Percentiles rank a stretch among this genome's conserved stretches.
Conservation (phyloP, 192 early-diverging fungal genomes). For the Umbelopsis sp. region DNA sequence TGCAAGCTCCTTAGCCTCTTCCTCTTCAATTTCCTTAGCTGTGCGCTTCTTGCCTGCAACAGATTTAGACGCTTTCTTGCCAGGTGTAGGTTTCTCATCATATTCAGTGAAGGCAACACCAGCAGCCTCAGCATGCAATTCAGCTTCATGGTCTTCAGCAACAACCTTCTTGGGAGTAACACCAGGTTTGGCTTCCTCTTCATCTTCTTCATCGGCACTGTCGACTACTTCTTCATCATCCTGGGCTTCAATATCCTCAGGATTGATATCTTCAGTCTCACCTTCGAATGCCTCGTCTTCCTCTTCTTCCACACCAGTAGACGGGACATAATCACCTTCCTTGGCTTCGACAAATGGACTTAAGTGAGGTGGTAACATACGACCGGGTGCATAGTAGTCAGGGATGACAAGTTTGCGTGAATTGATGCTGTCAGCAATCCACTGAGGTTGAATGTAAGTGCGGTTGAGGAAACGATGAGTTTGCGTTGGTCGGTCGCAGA, state of each 20-base stretch:
- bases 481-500: conserved; percentile 80
- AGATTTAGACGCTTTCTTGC: neutral
- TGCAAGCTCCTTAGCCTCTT: conserved; percentile 73
- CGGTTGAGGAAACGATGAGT: conserved; percentile 64
- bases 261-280: conserved; percentile 59
- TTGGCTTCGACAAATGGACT: conserved; percentile 88
- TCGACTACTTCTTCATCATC: conserved; percentile 42
- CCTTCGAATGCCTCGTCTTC: conserved; percentile 62
- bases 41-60: conserved; percentile 55
- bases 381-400: conserved; percentile 75
- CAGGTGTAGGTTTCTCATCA: conserved; percentile 44
- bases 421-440: conserved; percentile 95
- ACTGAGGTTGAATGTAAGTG: conserved; percentile 96
- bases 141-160: conserved; percentile 57
- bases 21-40: conserved; percentile 50
- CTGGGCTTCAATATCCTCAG: conserved; percentile 59
- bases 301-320: conserved; percentile 41
- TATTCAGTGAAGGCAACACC: conserved; percentile 69
- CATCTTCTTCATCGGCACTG: conserved; percentile 33
- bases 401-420: conserved; percentile 68
- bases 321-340: conserved; percentile 88
- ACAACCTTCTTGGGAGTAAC: conserved; percentile 29
- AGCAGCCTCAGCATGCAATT: conserved; percentile 71
- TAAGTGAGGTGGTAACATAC: conserved; percentile 87
- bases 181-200: conserved; percentile 31